These are phyloP conservation scores for Mimosa pudica DNA, from an alignment of 306 rosid species.

Conservation along the genomic window DNA sequence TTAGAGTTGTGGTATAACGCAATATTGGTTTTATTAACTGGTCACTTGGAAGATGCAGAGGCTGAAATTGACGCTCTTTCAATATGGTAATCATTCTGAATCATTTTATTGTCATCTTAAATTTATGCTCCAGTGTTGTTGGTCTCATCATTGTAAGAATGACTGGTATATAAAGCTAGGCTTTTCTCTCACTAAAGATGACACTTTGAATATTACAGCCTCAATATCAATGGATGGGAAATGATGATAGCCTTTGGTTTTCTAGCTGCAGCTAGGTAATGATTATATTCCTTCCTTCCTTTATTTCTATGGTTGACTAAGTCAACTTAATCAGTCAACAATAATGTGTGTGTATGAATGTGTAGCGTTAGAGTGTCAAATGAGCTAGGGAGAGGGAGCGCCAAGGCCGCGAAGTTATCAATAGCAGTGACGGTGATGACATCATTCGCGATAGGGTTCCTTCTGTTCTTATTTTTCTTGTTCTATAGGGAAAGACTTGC, in stretches of 20 bases:
- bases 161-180: not conserved
- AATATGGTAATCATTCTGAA: conserved; percentile 48
- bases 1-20: conserved; percentile 65
- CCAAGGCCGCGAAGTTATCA: conserved; percentile 54
- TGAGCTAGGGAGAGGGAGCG: conserved; percentile 58
- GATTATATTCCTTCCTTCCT: not conserved
- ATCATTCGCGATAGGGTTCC: conserved; percentile 42
- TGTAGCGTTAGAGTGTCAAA: conserved; percentile 58
- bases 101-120: not conserved
- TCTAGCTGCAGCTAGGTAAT: conserved; percentile 55
- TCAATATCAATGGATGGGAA: conserved; percentile 65
- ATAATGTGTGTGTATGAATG: not conserved
- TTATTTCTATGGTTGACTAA: not conserved
- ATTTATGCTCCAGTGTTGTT: not conserved
- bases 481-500: conserved; percentile 45
- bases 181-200: not conserved
- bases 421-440: conserved; percentile 41
- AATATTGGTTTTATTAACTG: conserved; percentile 51
- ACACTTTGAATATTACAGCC: conserved; percentile 34
- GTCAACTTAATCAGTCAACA: not conserved
- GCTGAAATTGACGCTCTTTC: conserved; percentile 57
- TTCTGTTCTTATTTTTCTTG: conserved; percentile 47
- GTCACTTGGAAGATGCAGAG: conserved; percentile 52
- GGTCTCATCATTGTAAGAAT: not conserved
- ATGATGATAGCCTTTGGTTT: conserved; percentile 63